phyloP scores from a whole-genome alignment of 2,329 filamentous ascomycete genomes.

The Pseudogymnoascus destructans region DNA sequence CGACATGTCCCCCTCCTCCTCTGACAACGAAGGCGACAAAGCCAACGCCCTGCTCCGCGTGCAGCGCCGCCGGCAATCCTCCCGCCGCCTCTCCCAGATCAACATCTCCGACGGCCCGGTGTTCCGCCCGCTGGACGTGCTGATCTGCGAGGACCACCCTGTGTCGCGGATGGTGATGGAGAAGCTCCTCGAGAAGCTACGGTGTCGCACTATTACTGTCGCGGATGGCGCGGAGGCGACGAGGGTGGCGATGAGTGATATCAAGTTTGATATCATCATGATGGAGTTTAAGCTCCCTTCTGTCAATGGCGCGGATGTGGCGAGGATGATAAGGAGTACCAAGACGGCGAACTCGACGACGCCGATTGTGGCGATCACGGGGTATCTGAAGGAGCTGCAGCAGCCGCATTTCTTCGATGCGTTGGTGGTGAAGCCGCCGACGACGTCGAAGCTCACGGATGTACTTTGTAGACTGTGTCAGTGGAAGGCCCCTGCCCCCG shows the following conservation, averaged over 20 bases:
- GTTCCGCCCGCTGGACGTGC: conserved; percentile 81
- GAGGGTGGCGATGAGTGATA: conserved; percentile 86
- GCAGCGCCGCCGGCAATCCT: conserved; percentile 87
- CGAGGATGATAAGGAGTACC: conserved; percentile 93
- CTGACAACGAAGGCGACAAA: conserved; percentile 90
- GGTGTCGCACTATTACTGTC: conserved; percentile 86
- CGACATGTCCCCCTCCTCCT: conserved; percentile 93
- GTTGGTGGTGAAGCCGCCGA: conserved; percentile 92
- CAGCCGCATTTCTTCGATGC: conserved; percentile 93
- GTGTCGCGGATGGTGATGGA: conserved; percentile 99
- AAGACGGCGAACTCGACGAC: conserved; percentile 91
- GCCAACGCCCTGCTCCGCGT: conserved; percentile 84
- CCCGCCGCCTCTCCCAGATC: conserved; percentile 85
- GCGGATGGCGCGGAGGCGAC: conserved; percentile 84
- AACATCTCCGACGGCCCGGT: conserved; percentile 70
- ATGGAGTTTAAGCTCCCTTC: conserved; percentile 93
- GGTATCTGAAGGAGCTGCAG: conserved; percentile 93
- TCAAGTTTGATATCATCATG: conserved; percentile 98
- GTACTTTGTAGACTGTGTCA: conserved; percentile 79
- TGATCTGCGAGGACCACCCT: conserved; percentile 96
- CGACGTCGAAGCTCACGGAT: conserved; percentile 78
- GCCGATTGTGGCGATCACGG: conserved; percentile 90
- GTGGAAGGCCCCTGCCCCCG: conserved; percentile 66
- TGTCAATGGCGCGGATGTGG: conserved; percentile 88
- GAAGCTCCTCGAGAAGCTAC: conserved; percentile 84